phyloP scores from a whole-genome alignment of 352 stramenopile genomes.

The Globisporangium okanoganense region DNA sequence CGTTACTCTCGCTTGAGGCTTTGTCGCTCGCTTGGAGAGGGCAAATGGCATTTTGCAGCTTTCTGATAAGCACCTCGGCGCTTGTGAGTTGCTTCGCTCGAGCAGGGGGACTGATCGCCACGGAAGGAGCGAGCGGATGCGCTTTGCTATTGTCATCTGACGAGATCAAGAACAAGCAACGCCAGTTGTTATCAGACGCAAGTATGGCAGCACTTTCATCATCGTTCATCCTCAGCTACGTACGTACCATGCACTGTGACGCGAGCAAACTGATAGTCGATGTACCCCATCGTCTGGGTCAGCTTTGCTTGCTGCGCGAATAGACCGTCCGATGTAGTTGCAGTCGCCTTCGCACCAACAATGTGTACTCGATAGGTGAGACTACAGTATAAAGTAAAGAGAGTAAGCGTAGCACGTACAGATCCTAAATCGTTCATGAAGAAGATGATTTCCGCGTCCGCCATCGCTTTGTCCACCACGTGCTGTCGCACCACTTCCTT shows the following conservation, averaged over 20 bases:
- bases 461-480: conserved; percentile 51
- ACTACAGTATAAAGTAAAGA: background rate
- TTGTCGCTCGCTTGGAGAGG: conserved; percentile 4
- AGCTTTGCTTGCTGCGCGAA: conserved; percentile 47
- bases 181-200: background rate
- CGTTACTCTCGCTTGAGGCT: background rate
- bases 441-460: conserved; percentile 67
- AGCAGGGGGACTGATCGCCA: background rate
- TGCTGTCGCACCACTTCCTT: conserved; percentile 35
- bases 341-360: conserved; percentile 21
- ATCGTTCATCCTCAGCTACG: background rate
- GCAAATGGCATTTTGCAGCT: conserved; percentile 29
- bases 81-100: conserved; percentile 12
- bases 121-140: background rate
- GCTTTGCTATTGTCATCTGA: conserved; percentile 5
- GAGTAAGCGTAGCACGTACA: conserved; percentile 20
- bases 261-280: conserved; percentile 38
- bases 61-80: conserved; percentile 24
- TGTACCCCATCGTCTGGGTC: conserved; percentile 31
- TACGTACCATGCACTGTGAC: conserved; percentile 18
- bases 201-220: background rate
- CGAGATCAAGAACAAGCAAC: background rate
- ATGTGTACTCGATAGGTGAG: background rate
- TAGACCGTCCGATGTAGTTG: conserved; percentile 43
- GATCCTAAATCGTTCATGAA: conserved; percentile 74